Conservation (phyloP, 495 filamentous ascomycete genomes). For the Penicillium malachiteum region DNA sequence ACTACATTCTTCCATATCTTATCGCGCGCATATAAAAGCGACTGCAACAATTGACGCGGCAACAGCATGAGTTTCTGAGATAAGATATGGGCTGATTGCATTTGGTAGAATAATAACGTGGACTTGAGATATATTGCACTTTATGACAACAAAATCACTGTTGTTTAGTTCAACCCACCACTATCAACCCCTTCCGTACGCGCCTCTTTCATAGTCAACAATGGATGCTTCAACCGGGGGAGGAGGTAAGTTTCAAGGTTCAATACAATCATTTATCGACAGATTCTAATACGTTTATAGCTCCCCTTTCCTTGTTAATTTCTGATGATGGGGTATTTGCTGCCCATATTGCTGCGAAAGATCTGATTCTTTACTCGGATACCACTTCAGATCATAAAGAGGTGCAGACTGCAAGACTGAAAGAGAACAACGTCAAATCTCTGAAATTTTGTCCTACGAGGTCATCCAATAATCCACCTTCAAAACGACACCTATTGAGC, state of each 20-base stretch:
- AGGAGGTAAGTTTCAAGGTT: constrained; percentile 34
- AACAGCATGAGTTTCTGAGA: no score
- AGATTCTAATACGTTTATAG: constrained; percentile 14
- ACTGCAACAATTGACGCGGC: neutral
- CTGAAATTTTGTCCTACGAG: constrained; percentile 31
- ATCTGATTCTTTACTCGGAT: constrained; percentile 38
- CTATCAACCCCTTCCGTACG: no score
- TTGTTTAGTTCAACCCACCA: no score
- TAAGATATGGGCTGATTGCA: no score
- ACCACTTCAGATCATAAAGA: constrained; percentile 33
- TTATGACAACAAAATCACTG: no score
- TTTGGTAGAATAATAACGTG: no score
- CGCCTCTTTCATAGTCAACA: constrained; percentile 14
- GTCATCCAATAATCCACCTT: neutral
- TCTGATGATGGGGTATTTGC: constrained; percentile 40
- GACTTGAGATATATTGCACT: no score
- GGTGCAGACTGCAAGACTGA: constrained; percentile 33
- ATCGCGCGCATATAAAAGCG: neutral
- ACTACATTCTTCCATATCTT: constrained; percentile 18
- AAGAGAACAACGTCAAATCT: constrained; percentile 32
- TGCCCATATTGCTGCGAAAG: constrained; percentile 35
- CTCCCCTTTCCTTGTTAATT: constrained; percentile 20
- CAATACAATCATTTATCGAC: neutral
- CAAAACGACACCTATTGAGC: constrained; percentile 29
- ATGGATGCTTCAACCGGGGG: constrained; percentile 36